Evolutionary conservation across 805 yeast genomes (phyloP), one percentile per base, ranked within the genome.

Genomic region (Peterozyma xylosa): DNA sequence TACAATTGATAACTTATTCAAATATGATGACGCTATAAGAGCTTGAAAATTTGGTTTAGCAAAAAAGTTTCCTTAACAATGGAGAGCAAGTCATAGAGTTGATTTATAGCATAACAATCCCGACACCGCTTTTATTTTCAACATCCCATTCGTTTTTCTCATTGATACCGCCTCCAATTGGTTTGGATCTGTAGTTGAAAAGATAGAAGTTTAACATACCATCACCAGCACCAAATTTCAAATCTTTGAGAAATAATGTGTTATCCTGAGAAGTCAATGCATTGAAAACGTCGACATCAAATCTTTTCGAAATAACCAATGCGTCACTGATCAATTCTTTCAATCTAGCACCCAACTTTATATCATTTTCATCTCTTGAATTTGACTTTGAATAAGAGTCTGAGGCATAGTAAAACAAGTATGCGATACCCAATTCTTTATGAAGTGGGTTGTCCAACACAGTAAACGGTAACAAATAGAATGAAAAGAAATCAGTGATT

Each of bases 221-320:
- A 61, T 91, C 98, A 37, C 99, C 99, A 40, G 79, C 76, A 32
- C 96, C 96, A 60, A 93, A 93, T 59, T 87, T 86, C 64, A 86
- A 73, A 35, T 85, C 80, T 21, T 86, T 82, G 51, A 93, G 68
- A 66, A 93, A 88, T 47, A 85, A 66, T 13, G 88, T 73, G 61
- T 93, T 93, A 58, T 93, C 99, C 66, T 89, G 96, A 10, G 89
- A 73, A 0, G 97, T 80, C 49, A 93, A 70, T 9, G 97, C 96
- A 60, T 93, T 93, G 73, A 91, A 87, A 3, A 93, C 98, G 59
- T 93, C 99, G 54, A 86, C 86, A 21, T 74, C 73, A 40, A 70
- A 63, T 36, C 68, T 60, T 60, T 85, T 83, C 29, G 96, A 81
- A 35, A 86, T 64, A 42, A 91, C 74, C 45, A 90, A 71, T 1